Base-by-base conservation (phyloP, 148 eudicot genomes). In the Silene uniflora region DNA sequence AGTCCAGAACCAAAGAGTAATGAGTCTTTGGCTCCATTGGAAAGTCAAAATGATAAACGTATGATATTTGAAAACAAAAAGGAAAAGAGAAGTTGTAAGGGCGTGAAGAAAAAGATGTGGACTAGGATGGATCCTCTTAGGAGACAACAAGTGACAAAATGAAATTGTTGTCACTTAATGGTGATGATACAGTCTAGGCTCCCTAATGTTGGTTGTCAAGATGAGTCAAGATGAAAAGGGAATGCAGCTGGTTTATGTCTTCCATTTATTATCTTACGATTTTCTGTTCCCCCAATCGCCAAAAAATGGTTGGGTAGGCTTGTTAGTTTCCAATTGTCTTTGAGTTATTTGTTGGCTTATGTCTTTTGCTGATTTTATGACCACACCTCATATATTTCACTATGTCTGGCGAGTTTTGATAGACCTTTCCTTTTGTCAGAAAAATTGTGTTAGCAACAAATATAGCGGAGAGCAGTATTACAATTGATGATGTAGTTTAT, bases 391-490 rank as follows among this genome's bases (percentile, higher is more conserved):
- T 70, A 17, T 68, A 29, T 46, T 17, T n/a, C 49, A 54, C 4
- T 67, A 19, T 12, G 64, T 55, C 42, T n/a, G 52, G 19, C 8
- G 16, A 25, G 62, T 72, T 67, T 55, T 24, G 55, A 58, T 61
- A 23, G 16, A 63, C 22, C 6, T 68, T 23, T 74, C 25, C 13
- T 61, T 71, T 68, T 78, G 75, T 80, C 88, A 95, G 98, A 75
- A 95, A 95, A 87, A 90, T 95, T 69, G 96, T 95, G 75, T 84
- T 95, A 71, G 97, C 98, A 10, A 95, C 98, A 77, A 95, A 95
- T 82, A 90, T 95, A 72, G 98, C 98, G 27, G 98, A 95, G 83
- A 95, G 97, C 80, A 95, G 98, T 77, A 90, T 95, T 68, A 95
- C 98, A 24, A 95, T 95, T 71, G 98, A 95, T 75, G 98, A 95